Evolutionary conservation across 179 eudicot genomes (phyloP).

Genomic region (Heliamphora pulchella): DNA sequence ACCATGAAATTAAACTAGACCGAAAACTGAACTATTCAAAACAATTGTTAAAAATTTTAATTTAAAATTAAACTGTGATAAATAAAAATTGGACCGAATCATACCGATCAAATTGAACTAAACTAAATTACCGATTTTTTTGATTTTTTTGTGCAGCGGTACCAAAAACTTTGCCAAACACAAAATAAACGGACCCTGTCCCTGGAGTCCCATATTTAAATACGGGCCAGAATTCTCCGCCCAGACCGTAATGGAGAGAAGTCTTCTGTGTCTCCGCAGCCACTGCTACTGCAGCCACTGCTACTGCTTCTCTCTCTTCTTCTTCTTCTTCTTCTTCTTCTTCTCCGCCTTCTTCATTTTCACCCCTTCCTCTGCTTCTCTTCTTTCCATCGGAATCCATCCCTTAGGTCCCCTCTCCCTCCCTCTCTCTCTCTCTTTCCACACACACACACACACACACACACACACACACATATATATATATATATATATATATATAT

Average conservation of each 20-base stretch:
- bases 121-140: too few relatives aligned
- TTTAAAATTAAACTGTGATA: too few relatives aligned
- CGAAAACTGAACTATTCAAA: too few relatives aligned
- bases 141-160: too few relatives aligned
- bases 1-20: too few relatives aligned
- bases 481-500: not conserved
- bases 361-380: conserved; percentile 16
- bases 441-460: too few relatives aligned
- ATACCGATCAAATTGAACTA: too few relatives aligned
- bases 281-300: conserved; percentile 2
- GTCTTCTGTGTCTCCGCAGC: not conserved
- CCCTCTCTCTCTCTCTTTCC: not conserved
- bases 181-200: not conserved
- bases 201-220: not conserved
- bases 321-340: conserved; percentile 2
- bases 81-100: too few relatives aligned
- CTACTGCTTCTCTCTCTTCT: conserved; percentile 3
- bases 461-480: not conserved
- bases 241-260: not conserved
- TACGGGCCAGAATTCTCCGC: not conserved
- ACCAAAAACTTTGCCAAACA: too few relatives aligned
- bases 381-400: conserved; percentile 28
- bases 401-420: conserved; percentile 28
- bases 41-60: too few relatives aligned
- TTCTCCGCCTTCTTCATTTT: too few relatives aligned